Base-by-base conservation (phyloP, 208 protist genomes). In the Leishmania tarentolae region DNA sequence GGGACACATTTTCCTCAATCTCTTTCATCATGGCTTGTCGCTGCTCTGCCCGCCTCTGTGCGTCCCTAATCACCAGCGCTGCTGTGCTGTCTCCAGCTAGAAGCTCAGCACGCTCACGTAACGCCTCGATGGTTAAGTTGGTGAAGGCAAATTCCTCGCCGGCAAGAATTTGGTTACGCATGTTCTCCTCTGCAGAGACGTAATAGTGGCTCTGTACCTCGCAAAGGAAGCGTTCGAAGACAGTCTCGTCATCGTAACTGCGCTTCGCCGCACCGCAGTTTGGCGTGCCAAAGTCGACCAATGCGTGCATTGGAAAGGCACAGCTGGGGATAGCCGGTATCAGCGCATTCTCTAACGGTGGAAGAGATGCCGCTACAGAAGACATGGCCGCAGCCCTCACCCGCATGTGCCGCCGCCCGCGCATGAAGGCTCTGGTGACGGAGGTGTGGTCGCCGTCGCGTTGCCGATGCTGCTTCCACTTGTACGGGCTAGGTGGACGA, bases 401-500 rank as follows among this genome's bases (percentile, higher is more conserved):
- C 37, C 50, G 68, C 31, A 76, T 17, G 44, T 71, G 72, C 11
- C 66, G 42, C 0, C 69, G 57, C 1, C 77, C 77, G 13, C 78
- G 42, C 24, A 90, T 75, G 44, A 91, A 84, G 2, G 68, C 15
- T 2, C 83, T 83, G 15, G 90, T 46, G 42, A 92, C 81, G 31
- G 86, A 89, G 13, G 72, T 57, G 71, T 37, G 47, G 28, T 82
- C 24, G 46, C 53, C 28, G 35, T 57, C 65, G 75, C 82, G 37
- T 15, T 42, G 24, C 0, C 44, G 63, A 46, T 75, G 80, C 47
- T 66, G 52, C 69, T 80, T 81, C n/a, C 87, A 78, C 56, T 86
- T 82, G 86, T 94, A 96, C 21, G 92, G 92, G 76, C 92, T 96
- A 37, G 92, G 92, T 15, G 92, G 90, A 0, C 87, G 76, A 0